Evolutionary conservation across 192 early-diverging fungal species (phyloP).

Genomic region (Funneliformis geosporum): DNA sequence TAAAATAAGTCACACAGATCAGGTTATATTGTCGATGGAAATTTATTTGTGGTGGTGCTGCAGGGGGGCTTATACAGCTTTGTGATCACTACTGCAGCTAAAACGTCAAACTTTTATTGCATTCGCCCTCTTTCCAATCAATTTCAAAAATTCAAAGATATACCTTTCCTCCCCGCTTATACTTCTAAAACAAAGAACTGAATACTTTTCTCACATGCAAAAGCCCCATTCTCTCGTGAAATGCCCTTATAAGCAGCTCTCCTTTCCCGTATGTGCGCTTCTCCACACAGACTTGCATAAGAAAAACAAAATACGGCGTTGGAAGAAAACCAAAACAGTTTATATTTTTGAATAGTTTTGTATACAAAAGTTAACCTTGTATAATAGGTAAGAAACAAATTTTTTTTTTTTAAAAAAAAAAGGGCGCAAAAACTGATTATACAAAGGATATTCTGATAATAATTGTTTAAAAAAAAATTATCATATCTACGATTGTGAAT

Average conservation of each 20-base stretch:
- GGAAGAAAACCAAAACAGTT: slow-evolving; percentile 6
- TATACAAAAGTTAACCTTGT: neutral
- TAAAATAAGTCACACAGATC: neutral
- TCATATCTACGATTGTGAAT: slow-evolving; percentile 6
- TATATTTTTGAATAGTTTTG: neutral
- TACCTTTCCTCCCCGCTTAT: slow-evolving; percentile 12
- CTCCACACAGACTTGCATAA: slow-evolving; percentile 11
- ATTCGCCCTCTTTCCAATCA: slow-evolving; percentile 5
- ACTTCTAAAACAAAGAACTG: slow-evolving; percentile 16
- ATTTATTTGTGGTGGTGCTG: neutral
- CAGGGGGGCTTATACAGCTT: neutral
- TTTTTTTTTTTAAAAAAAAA: neutral
- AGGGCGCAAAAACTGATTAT: neutral
- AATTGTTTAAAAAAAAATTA: slow-evolving; percentile 18
- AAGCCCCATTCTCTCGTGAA: neutral
- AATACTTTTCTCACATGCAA: slow-evolving; percentile 3
- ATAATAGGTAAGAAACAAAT: slow-evolving; percentile 24
- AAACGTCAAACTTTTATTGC: slow-evolving; percentile 29
- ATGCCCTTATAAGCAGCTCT: slow-evolving; percentile 5
- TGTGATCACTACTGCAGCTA: neutral
- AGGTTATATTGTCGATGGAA: neutral
- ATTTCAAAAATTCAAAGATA: slow-evolving; percentile 14
- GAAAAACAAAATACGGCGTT: slow-evolving; percentile 5
- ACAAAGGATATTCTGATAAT: slow-evolving; percentile 3
- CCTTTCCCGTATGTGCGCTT: neutral